Evolutionary conservation across 345 rosid species (phyloP).

Genomic region (Aquilaria malaccensis): DNA sequence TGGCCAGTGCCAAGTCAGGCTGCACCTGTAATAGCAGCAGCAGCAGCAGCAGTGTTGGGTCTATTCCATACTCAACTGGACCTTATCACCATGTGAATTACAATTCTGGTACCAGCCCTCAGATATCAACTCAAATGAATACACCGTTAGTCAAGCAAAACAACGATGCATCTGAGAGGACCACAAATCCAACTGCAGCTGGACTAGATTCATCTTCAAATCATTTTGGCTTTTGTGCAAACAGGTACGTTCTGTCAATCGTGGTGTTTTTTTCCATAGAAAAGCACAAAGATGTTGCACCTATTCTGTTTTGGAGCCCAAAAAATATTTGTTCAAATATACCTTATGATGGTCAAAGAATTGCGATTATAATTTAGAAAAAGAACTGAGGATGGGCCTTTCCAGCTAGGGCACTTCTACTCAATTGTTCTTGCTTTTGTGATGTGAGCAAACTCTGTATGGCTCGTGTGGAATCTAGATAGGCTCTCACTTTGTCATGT

Average conservation of each 20-base stretch:
- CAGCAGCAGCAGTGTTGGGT: constrained; percentile 57
- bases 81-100: constrained; percentile 50
- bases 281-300: constrained; percentile 3
- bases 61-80: constrained; percentile 48
- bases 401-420: constrained; percentile 7
- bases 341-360: not conserved
- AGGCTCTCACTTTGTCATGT: constrained; percentile 1
- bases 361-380: not conserved
- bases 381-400: not conserved
- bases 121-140: constrained; percentile 43
- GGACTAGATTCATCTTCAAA: constrained; percentile 34
- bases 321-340: not conserved
- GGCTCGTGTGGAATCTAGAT: not conserved
- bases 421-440: constrained; percentile 4
- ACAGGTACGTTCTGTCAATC: constrained; percentile 36
- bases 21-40: constrained; percentile 64
- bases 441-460: too few relatives aligned
- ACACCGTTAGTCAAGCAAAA: constrained; percentile 30
- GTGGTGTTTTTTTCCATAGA: constrained; percentile 8
- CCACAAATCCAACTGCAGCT: constrained; percentile 26
- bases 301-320: not conserved
- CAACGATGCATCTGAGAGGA: constrained; percentile 29
- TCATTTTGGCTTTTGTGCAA: constrained; percentile 45
- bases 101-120: constrained; percentile 31
- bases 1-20: constrained; percentile 59